Evolutionary conservation across 805 yeast species (phyloP), one percentile per base, ranked within the genome.

Genomic region (Yarrowia sp.): DNA sequence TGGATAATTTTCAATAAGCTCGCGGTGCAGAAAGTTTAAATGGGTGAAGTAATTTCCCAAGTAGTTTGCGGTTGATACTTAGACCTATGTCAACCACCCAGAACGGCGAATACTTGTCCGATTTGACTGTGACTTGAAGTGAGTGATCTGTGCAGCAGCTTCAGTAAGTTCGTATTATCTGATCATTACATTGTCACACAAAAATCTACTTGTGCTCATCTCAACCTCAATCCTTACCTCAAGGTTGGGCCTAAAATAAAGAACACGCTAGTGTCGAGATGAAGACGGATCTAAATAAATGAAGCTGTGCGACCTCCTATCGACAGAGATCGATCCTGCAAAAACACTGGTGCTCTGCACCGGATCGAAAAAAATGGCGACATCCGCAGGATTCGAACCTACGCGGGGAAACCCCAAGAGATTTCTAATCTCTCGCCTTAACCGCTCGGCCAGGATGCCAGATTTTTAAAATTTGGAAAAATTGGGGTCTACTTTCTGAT

Each of bases 381-480:
- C 35, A 29, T 44, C 35, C 51, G 51, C 51, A 44, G 51, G 51
- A 29, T 29, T 44, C 51, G 51, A 44, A 44, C 51, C 51, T 44
- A 44, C 51, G 51, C 49, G 47, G 47, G 47, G 47, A 41, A 41
- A 41, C 47, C 47, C 47, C 47, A 41, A 41, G 47, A 41, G 47
- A 44, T 44, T 44, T 44, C 49, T 44, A 44, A 44, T 44, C 49
- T 44, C 49, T 44, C 49, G 49, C 49, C 49, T 44, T 44, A 44
- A 44, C 49, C 49, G 49, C 49, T 44, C 49, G 49, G 49, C 49
- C 49, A 44, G 49, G 49, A 44, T 44, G 49, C 49, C 51, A 14
- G 10, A 44, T 16, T 21, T 42, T 22, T 8, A 39, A 22, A 6
- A 2, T 14, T 6, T 4, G 4, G 13, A 8, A n/a, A n/a, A n/a